Conservation (phyloP, 1,284 basidiomycete species). For the Ustilago bromivora region DNA sequence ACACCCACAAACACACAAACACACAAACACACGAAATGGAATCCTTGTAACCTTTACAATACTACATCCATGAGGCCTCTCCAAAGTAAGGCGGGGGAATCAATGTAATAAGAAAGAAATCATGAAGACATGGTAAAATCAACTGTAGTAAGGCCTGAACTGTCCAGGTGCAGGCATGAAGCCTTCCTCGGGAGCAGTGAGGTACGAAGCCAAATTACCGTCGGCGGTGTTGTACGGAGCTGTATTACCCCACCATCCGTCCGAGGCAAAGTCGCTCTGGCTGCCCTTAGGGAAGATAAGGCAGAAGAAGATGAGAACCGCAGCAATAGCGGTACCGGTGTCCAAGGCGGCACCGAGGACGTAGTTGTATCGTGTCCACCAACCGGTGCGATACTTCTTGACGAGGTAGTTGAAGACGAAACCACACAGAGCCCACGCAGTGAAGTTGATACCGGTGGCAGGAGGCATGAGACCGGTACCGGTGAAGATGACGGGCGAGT, state of each 20-base stretch:
- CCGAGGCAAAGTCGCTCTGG: conserved; percentile 35
- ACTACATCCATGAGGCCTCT: conserved; percentile 3
- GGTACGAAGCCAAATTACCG: conserved; percentile 17
- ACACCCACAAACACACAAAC: background rate
- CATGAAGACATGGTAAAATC: background rate
- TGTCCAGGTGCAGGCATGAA: conserved; percentile 30
- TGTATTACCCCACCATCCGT: conserved; percentile 64
- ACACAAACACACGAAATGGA: background rate
- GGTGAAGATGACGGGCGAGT: conserved; percentile 63
- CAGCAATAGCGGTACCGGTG: conserved; percentile 69
- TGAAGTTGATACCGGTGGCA: conserved; percentile 67
- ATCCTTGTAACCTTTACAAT: conserved; percentile 1
- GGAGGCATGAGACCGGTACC: conserved; percentile 66
- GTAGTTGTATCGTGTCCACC: conserved; percentile 71
- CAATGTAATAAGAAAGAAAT: conserved; percentile 6
- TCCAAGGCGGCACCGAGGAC: conserved; percentile 69
- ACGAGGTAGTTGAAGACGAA: conserved; percentile 70
- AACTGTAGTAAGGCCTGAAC: conserved; percentile 35
- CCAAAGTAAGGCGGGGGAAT: background rate
- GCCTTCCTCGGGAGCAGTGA: conserved; percentile 22
- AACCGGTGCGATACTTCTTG: conserved; percentile 64
- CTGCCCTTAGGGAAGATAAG: conserved; percentile 44
- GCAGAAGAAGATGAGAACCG: conserved; percentile 53
- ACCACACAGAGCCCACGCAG: conserved; percentile 72
- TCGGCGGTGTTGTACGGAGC: conserved; percentile 58